Evolutionary conservation across 495 filamentous ascomycete genomes (phyloP).

Genomic region (Amphirosellinia nigrospora): DNA sequence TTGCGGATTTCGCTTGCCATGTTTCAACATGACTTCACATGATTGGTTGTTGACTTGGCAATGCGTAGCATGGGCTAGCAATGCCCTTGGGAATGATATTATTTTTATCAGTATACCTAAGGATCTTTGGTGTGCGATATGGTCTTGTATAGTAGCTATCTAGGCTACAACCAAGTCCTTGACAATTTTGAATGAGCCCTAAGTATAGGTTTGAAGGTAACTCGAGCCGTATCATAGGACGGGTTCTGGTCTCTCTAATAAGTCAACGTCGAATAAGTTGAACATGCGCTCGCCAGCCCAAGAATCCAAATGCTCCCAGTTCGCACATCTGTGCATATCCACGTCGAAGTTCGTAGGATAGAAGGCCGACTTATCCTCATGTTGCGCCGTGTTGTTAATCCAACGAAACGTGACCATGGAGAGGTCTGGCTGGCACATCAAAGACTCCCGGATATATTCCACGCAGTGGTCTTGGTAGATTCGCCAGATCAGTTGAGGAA

Average conservation of each 20-base stretch:
- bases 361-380: constrained; percentile 3
- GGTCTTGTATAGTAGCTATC: not conserved
- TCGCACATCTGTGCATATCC: constrained; percentile 3
- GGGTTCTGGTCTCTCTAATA: not conserved
- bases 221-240: not conserved
- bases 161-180: not conserved
- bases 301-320: constrained; percentile 1
- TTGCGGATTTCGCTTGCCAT: not conserved
- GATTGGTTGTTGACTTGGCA: too few species aligned
- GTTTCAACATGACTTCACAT: not conserved
- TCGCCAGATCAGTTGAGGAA: not conserved
- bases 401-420: constrained; percentile 7
- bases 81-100: not conserved
- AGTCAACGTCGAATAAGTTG: constrained; percentile 2
- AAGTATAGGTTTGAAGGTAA: not conserved
- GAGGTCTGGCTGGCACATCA: constrained; percentile 10
- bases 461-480: not conserved
- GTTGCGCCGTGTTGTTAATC: constrained; percentile 9
- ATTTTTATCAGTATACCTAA: not conserved
- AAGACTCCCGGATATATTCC: not conserved
- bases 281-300: constrained; percentile 12
- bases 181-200: not conserved
- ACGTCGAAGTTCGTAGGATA: constrained; percentile 3
- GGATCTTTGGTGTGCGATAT: not conserved
- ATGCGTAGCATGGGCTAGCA: not conserved